Conservation (phyloP, 306 rosid species). For the Lablab purpureus region DNA sequence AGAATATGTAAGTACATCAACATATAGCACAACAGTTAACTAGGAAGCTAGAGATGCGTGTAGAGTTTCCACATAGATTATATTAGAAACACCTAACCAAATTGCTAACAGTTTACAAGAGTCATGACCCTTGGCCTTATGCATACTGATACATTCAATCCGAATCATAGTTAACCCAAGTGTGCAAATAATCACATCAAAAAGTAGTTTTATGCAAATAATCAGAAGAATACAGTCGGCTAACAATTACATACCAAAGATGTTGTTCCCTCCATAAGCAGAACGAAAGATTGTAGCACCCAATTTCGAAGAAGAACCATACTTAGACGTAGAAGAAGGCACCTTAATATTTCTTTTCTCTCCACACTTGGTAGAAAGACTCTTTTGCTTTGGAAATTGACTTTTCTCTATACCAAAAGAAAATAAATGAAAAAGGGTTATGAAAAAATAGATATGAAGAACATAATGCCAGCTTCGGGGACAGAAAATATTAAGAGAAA, state of each 20-base stretch:
- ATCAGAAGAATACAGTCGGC: not conserved
- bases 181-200: not conserved
- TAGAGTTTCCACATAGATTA: not conserved
- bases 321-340: constrained; percentile 54
- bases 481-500: not conserved
- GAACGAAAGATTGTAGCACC: constrained; percentile 56
- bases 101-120: not conserved
- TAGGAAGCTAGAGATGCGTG: not conserved
- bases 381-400: constrained; percentile 62
- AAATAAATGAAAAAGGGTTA: not conserved
- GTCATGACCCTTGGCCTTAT: constrained; percentile 6
- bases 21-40: constrained; percentile 8
- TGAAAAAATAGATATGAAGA: not conserved
- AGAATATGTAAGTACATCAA: not conserved
- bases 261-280: constrained; percentile 59
- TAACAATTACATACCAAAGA: constrained; percentile 5
- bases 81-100: not conserved
- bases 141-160: not conserved
- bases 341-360: constrained; percentile 61
- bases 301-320: constrained; percentile 58
- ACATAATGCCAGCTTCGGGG: not conserved
- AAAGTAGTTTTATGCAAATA: constrained; percentile 9
- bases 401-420: constrained; percentile 52
- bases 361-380: constrained; percentile 55
- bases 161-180: not conserved